Evolutionary conservation across 1,139 yeast genomes (phyloP).

Genomic region (Candida mesenterica): DNA sequence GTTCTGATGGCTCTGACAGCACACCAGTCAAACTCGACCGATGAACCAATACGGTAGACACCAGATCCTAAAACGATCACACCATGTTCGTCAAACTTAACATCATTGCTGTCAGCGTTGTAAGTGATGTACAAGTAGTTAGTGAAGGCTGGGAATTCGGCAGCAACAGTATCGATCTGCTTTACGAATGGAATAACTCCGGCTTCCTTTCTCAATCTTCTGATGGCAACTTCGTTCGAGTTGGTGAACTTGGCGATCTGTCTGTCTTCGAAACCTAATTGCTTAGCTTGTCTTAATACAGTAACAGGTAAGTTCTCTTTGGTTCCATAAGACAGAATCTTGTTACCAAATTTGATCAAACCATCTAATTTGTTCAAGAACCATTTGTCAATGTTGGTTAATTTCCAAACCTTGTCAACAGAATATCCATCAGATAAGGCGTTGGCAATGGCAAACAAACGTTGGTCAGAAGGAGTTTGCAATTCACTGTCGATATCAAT

Average conservation of each 20-base stretch:
- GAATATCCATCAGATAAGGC: constrained; percentile 84
- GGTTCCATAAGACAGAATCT: constrained; percentile 56
- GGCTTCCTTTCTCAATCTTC: constrained; percentile 84
- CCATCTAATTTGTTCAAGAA: constrained; percentile 83
- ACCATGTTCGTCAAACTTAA: constrained; percentile 80
- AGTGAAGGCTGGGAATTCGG: constrained; percentile 97
- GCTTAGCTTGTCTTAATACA: constrained; percentile 84
- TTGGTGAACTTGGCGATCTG: constrained; percentile 89
- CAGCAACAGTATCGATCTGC: constrained; percentile 98
- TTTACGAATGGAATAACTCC: constrained; percentile 92
- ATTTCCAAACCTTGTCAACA: constrained; percentile 87
- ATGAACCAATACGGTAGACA: constrained; percentile 92
- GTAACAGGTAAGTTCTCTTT: constrained; percentile 61
- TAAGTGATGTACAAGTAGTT: constrained; percentile 94
- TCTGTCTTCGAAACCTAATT: constrained; percentile 95
- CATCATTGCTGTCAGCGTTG: constrained; percentile 89
- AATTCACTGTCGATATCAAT: constrained; percentile 88
- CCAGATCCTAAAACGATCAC: constrained; percentile 91
- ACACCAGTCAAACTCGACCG: constrained; percentile 96
- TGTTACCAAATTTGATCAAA: constrained; percentile 66
- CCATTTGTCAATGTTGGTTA: constrained; percentile 97
- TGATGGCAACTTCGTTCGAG: constrained; percentile 90
- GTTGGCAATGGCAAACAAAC: constrained; percentile 94
- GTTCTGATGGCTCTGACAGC: constrained; percentile 96
- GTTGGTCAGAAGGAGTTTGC: constrained; percentile 94